Base-by-base conservation (phyloP, 192 early-diverging fungal species). In the Piromyces sp. region DNA sequence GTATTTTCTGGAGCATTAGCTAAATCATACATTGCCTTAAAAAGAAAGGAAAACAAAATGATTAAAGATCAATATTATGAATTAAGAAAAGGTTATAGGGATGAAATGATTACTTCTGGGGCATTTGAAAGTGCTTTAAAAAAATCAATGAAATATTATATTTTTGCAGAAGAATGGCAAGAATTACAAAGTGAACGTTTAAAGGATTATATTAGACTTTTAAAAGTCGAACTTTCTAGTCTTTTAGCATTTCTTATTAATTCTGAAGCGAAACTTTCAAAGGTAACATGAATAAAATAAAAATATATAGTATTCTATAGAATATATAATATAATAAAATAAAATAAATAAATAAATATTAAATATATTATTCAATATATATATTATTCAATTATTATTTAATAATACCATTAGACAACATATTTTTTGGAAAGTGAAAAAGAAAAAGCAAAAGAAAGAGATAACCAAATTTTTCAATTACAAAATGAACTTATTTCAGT, bases 141-240 rank as follows among this genome's bases (percentile, higher is more conserved):
- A 42, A 85, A 84, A 80, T 85, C 86, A 11, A 86, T 91, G 81
- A 87, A 88, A 79, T 91, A 90, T 82, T 90, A 91, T 82, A 84
- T 84, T 29, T 89, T 86, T 80, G 90, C 90, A 14, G 90, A 91
- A 84, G 89, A 90, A 79, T 91, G 90, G 90, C 89, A 90, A 82
- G 80, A 80, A 37, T 79, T 51, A 15, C 89, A 91, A 81, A 86
- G 86, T 81, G 51, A 83, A 7, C 80, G 88, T n/a, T 81, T 91
- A 81, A 86, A 87, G 79, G 81, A 83, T 30, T 88, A 90, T 81
- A 84, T 90, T n/a, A 82, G 86, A 42, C 81, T 85, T 79, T 80
- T 91, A 30, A 91, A 91, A 82, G 86, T 83, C 0, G 89, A 91
- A 83, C 83, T 89, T 68, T 85, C 87, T 1, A 86, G 87, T 9